Conservation (phyloP, 495 filamentous ascomycete species). For the Thermochaetoides thermophila region DNA sequence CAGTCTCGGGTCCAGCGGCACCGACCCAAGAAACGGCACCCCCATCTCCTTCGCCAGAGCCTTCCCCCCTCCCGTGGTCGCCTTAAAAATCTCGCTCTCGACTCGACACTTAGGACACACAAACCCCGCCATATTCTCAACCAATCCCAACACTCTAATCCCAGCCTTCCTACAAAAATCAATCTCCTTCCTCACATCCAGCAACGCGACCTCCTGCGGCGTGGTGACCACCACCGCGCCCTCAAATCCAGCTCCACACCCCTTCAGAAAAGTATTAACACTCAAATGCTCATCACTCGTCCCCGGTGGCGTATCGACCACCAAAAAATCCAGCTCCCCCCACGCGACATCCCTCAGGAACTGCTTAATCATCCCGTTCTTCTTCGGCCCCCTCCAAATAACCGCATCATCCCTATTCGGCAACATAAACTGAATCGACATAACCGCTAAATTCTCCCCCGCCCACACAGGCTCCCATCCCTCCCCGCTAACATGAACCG, state of each 20-base stretch:
- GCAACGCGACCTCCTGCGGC: slow-evolving; percentile 81
- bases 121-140: slow-evolving; percentile 97
- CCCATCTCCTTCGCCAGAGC: slow-evolving; percentile 68
- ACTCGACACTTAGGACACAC: slow-evolving; percentile 82
- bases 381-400: slow-evolving; percentile 95
- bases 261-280: slow-evolving; percentile 76
- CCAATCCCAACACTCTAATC: slow-evolving; percentile 72
- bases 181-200: slow-evolving; percentile 92
- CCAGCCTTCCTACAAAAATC: slow-evolving; percentile 94
- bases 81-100: slow-evolving; percentile 71
- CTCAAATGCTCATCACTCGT: slow-evolving; percentile 90
- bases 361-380: slow-evolving; percentile 95
- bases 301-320: slow-evolving; percentile 91
- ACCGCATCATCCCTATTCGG: slow-evolving; percentile 84
- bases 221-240: slow-evolving; percentile 89
- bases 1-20: slow-evolving; percentile 88
- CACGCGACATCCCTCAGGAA: slow-evolving; percentile 96
- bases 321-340: slow-evolving; percentile 83
- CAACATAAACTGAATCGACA: slow-evolving; percentile 97
- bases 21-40: slow-evolving; percentile 75
- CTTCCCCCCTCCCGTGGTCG: slow-evolving; percentile 77
- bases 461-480: slow-evolving; percentile 96
- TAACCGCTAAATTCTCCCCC: slow-evolving; percentile 75
- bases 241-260: slow-evolving; percentile 77
- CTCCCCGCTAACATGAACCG: slow-evolving; percentile 63